These are phyloP conservation scores for Trematosphaeria pertusa DNA, from an alignment of 2,329 filamentous ascomycete species.

Conservation along the genomic window DNA sequence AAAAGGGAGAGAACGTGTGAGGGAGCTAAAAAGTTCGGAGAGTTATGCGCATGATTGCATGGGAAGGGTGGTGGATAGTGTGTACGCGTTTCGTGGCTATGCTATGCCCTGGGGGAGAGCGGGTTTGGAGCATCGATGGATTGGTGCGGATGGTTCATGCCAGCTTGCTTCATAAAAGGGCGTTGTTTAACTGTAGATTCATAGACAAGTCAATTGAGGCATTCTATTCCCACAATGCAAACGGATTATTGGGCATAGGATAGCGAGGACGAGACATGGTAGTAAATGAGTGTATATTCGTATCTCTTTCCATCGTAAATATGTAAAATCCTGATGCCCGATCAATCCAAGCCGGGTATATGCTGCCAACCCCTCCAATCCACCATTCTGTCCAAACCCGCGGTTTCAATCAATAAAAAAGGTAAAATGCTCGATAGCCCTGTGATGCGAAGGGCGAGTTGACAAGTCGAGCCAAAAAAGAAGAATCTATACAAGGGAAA, in stretches of 20 bases:
- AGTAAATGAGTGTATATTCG: constrained; percentile 3
- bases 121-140: not conserved
- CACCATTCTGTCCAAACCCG: no score
- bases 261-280: no score
- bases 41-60: no score
- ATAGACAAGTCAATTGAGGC: no score
- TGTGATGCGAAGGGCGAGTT: not conserved
- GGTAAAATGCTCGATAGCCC: not conserved
- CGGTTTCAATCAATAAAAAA: not conserved
- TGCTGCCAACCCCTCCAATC: constrained; percentile 1
- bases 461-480: not conserved
- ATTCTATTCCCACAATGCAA: no score
- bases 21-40: no score
- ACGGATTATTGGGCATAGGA: no score
- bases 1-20: no score
- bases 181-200: no score
- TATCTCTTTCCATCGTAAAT: constrained; percentile 2
- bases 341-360: constrained; percentile 10
- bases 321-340: constrained; percentile 1
- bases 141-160: no score
- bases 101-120: not conserved
- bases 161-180: no score
- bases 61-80: no score
- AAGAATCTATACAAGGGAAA: constrained; percentile 3
- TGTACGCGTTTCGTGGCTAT: not conserved